These are phyloP conservation scores for Sporodiniella umbellata DNA, from an alignment of 371 early-diverging fungal genomes.

Conservation along the genomic window DNA sequence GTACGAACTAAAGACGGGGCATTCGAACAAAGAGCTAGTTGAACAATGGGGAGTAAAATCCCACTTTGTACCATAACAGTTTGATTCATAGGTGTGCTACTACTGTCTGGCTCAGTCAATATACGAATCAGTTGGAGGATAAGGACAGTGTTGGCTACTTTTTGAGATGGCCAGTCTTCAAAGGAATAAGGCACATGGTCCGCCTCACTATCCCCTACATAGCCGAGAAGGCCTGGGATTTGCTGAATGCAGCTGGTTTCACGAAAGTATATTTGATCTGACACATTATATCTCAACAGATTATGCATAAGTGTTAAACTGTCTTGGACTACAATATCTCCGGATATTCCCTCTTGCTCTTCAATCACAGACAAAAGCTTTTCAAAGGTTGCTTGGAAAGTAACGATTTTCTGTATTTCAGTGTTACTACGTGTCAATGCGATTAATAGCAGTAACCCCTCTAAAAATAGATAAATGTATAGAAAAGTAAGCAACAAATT, in stretches of 20 bases:
- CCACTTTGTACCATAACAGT: constrained; percentile 81
- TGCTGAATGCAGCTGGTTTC: constrained; percentile 92
- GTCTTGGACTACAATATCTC: constrained; percentile 95
- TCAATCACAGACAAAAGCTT: constrained; percentile 78
- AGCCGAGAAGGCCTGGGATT: constrained; percentile 69
- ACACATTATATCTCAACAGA: constrained; percentile 88
- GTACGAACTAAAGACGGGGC: constrained; percentile 61
- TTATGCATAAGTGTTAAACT: constrained; percentile 90
- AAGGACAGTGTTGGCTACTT: constrained; percentile 76
- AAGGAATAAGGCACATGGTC: constrained; percentile 44
- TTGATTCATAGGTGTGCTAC: constrained; percentile 86
- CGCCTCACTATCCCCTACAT: constrained; percentile 60
- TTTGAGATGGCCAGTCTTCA: constrained; percentile 75
- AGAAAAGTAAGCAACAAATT: too few species aligned
- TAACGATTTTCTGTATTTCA: constrained; percentile 96
- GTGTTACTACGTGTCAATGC: constrained; percentile 86
- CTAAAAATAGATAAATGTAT: constrained; percentile 36
- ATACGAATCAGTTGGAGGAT: constrained; percentile 86
- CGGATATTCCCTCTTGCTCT: constrained; percentile 91
- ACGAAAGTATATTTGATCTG: constrained; percentile 95
- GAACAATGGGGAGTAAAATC: constrained; percentile 62
- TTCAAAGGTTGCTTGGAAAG: constrained; percentile 97
- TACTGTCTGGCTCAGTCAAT: constrained; percentile 82
- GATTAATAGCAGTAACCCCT: constrained; percentile 87
- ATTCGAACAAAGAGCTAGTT: constrained; percentile 58